Percentiles rank a stretch among this genome's conserved stretches.
Evolutionary conservation across 129 eudicot species (phyloP).

Genomic region (Helichrysum umbraculigerum): DNA sequence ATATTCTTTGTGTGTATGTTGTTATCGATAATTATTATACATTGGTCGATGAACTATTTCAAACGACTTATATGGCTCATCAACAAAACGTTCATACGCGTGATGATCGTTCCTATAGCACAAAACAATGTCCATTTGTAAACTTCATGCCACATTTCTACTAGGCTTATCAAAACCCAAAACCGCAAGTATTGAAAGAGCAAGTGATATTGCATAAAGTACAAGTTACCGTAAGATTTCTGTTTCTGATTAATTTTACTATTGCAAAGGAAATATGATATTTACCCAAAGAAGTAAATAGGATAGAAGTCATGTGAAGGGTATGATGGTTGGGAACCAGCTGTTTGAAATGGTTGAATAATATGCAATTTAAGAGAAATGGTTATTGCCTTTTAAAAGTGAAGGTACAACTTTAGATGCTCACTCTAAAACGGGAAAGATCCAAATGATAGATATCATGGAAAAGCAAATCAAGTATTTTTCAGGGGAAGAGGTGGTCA

Average conservation of each 20-base stretch:
- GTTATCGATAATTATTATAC: neutral
- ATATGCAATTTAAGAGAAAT: conserved; percentile 16
- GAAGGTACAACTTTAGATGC: conserved; percentile 36
- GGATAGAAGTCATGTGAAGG: conserved; percentile 28
- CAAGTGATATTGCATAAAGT: neutral
- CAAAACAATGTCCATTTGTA: neutral
- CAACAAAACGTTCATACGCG: neutral
- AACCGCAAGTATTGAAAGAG: neutral
- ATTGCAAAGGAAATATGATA: neutral
- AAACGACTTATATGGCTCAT: neutral
- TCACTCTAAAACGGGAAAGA: conserved; percentile 33
- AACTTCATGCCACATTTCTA: neutral
- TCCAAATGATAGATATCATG: conserved; percentile 33
- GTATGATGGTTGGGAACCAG: conserved; percentile 30
- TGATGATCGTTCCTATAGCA: neutral
- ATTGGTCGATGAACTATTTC: neutral
- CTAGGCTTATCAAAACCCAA: neutral
- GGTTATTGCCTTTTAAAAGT: conserved; percentile 34
- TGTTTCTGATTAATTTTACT: conserved; percentile 6
- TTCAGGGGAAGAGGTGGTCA: conserved; percentile 35
- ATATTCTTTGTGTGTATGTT: neutral
- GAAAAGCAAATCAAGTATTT: conserved; percentile 23
- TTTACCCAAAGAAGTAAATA: conserved; percentile 24
- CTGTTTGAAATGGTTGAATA: conserved; percentile 23
- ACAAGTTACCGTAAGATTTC: conserved; percentile 7